Evolutionary conservation across 176 grass and related monocot genomes (phyloP), one percentile per base, ranked within the genome.

Genomic region (Musa troglodytarum): DNA sequence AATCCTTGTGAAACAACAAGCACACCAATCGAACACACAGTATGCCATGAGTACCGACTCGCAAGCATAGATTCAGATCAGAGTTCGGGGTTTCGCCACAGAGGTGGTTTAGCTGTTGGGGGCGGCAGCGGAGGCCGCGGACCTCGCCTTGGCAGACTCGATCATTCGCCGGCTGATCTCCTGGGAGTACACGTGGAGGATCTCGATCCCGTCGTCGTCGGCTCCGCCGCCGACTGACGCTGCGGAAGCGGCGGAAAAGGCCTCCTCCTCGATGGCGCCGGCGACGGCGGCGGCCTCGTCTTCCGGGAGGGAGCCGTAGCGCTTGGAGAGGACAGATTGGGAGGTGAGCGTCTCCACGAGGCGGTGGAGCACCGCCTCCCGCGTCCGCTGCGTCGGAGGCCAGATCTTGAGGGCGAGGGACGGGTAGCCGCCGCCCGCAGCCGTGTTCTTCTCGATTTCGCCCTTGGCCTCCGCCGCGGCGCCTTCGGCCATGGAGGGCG

Each of bases 331-430:
- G 71, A 90, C 69, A 16, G 86, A 81, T 43, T 90, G 83, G 68
- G 76, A 74, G 26, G 84, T 73, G 64, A 97, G 88, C 14, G 81
- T 90, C 77, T 88, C 86, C 16, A 97, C 87, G 1, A 97, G 90
- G 86, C 90, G 90, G 19, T 70, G 74, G 76, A 93, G 74, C 71
- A 97, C 90, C 1, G 87, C 90, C n/a, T 90, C 87, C 21, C 93
- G 93, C 50, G 93, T 93, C 50, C 90, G 88, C 86, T 87, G 82
- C 79, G 90, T 86, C 55, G 93, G 93, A 70, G 93, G 93, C 90
- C 93, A 97, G 87, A 97, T 93, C 83, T 87, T 93, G 85, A 97
- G 83, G 51, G 88, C 83, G 74, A 90, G 13, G 25, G 74, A 29
- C 15, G 49, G 68, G 34, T 50, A 49, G 6, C 16, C 68, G 43